A percentile compares a stretch with the other conserved stretches of the same genome.
Conservation (phyloP, 345 rosid species). For the Draba incana region DNA sequence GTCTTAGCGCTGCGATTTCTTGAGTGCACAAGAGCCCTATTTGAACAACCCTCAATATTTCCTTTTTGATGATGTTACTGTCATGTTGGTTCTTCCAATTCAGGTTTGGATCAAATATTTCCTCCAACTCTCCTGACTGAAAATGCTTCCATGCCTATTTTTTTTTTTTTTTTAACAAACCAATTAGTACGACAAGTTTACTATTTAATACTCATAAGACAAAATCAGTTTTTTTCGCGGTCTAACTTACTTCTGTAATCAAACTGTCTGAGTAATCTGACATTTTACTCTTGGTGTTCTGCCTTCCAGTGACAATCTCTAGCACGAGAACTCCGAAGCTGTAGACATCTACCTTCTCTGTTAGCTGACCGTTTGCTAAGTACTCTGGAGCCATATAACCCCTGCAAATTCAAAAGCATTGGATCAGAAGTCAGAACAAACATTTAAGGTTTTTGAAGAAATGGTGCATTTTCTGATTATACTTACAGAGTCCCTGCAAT, state of each 20-base stretch:
- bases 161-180: too few relatives aligned
- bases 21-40: slow-evolving; percentile 84
- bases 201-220: neutral
- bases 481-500: slow-evolving; percentile 96
- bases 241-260: slow-evolving; percentile 64
- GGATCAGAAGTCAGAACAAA: neutral
- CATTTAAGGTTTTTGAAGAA: neutral
- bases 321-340: slow-evolving; percentile 85
- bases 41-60: slow-evolving; percentile 66
- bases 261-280: slow-evolving; percentile 83
- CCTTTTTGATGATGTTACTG: slow-evolving; percentile 52
- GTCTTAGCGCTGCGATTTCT: slow-evolving; percentile 70
- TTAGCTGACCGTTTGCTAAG: slow-evolving; percentile 86
- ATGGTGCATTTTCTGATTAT: slow-evolving; percentile 1
- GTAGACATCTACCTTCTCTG: slow-evolving; percentile 91
- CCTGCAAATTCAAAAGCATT: slow-evolving; percentile 44
- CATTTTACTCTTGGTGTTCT: slow-evolving; percentile 70
- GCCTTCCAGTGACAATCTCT: slow-evolving; percentile 81
- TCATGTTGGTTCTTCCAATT: slow-evolving; percentile 45
- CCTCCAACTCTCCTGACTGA: slow-evolving; percentile 67
- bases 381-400: slow-evolving; percentile 99
- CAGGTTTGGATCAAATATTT: slow-evolving; percentile 71
- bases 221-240: neutral
- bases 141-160: slow-evolving; percentile 81
- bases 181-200: too few relatives aligned